Evolutionary conservation across 1,284 basidiomycete genomes (phyloP), one percentile per base, ranked within the genome.

Genomic region (Moniliophthora roreri): DNA sequence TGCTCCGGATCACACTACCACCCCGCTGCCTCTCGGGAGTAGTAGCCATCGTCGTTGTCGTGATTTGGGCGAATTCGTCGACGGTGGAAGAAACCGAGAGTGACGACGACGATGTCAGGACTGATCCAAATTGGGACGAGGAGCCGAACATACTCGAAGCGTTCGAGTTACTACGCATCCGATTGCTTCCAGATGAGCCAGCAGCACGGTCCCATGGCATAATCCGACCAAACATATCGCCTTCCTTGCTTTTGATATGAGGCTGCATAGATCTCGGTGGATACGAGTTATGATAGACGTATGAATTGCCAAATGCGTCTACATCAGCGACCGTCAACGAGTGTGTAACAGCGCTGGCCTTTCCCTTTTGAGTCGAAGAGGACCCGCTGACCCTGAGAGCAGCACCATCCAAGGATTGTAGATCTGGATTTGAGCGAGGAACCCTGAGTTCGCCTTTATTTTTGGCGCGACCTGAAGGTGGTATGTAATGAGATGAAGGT

Each of bases 261-360:
- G 35, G 40, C n/a, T 34, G 18, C 18, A 32, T 32, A n/a, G 37
- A 46, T 11, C 26, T 38, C 23, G 38, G 38, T 2, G 45, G 52
- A 23, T 34, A 24, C 21, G 24, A 34, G n/a, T 10, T 45, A 39
- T 54, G 51, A 23, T 59, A 34, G 63, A 54, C 10, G 45, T 48
- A 62, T 54, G 66, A 56, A 38, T 69, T 68, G 18, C 77, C 77
- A 28, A 80, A 76, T 47, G 82, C 73, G 57, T 91, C 87, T 15
- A 79, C 82, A 6, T 81, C 82, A 0, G 88, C 89, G 16, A 91
- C 87, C 63, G 87, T 90, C 57, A 89, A 84, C 5, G 88, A 89
- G 62, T 90, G 88, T 2, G 76, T 80, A 0, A 44, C 50, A 32
- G 18, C 35, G 1, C 37, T 44, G 9, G 21, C n/a, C 15, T 18